These are phyloP conservation scores for Pseudohalonectria lignicola DNA, from an alignment of 2,329 filamentous ascomycete genomes.

Conservation along the genomic window DNA sequence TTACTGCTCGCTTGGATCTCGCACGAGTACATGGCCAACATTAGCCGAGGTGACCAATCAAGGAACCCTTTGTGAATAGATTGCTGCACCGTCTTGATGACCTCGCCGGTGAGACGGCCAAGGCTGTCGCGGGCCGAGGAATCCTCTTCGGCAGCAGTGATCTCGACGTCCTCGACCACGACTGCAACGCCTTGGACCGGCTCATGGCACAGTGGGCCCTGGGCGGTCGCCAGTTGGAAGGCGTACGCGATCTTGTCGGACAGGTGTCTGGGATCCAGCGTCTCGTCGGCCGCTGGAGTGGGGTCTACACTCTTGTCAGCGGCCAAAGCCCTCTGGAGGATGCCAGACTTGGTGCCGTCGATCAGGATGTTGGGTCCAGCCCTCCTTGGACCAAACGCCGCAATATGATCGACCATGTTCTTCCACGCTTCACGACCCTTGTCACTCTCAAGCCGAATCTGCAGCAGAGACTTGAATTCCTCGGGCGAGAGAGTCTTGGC, in stretches of 20 bases:
- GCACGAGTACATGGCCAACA: conserved; percentile 95
- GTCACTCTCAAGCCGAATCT: conserved; percentile 54
- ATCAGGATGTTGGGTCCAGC: conserved; percentile 84
- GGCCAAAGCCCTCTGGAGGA: conserved; percentile 45
- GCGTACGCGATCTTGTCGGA: conserved; percentile 86
- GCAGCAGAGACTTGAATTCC: conserved; percentile 69
- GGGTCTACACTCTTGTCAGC: conserved; percentile 11
- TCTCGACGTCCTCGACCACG: conserved; percentile 68
- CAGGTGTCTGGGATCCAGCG: conserved; percentile 55
- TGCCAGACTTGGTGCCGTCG: conserved; percentile 63
- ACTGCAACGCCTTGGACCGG: conserved; percentile 89
- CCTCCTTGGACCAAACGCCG: conserved; percentile 79
- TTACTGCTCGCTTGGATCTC: conserved; percentile 90
- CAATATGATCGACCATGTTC: conserved; percentile 65
- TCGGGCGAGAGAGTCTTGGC: conserved; percentile 55
- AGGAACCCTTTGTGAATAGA: conserved; percentile 79
- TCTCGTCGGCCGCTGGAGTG: conserved; percentile 31
- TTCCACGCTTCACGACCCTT: conserved; percentile 72
- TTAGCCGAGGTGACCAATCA: conserved; percentile 90
- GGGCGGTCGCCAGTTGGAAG: conserved; percentile 83
- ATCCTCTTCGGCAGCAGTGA: conserved; percentile 43
- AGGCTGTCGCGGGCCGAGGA: conserved; percentile 51
- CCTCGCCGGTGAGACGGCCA: conserved; percentile 79
- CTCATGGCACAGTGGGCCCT: conserved; percentile 86
- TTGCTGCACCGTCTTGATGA: conserved; percentile 80